Percentiles rank a stretch among this genome's conserved stretches.
phyloP scores from a whole-genome alignment of 2,329 filamentous ascomycete genomes.

The Phaeomoniella chlamydospora region DNA sequence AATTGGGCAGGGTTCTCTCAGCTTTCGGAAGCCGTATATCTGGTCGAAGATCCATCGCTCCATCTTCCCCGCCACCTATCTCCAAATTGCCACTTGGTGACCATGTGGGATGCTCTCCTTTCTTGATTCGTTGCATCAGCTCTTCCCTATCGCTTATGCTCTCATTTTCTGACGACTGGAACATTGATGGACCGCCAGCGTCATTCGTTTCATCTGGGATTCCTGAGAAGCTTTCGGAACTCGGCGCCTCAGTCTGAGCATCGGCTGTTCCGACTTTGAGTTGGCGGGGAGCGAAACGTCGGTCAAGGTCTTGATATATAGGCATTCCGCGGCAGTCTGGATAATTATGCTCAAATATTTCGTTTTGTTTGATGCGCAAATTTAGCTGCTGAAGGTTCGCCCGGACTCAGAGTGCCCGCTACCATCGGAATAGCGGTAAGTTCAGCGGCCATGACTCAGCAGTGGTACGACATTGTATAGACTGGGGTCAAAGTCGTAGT shows the following conservation, averaged over 20 bases:
- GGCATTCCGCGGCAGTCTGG: neutral
- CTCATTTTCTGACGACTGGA: neutral
- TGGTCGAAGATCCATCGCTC: no score
- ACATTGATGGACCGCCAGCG: no score
- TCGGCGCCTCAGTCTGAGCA: neutral
- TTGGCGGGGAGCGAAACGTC: neutral
- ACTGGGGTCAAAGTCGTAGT: no score
- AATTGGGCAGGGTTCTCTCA: no score
- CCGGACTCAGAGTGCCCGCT: neutral
- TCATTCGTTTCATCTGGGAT: no score
- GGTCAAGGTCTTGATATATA: neutral
- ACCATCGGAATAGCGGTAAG: neutral
- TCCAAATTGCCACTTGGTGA: slow-evolving; percentile 44
- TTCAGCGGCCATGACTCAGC: neutral
- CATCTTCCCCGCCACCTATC: neutral
- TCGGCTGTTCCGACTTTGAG: neutral
- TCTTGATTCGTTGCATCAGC: slow-evolving; percentile 74
- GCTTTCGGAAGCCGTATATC: no score
- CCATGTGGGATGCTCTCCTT: slow-evolving; percentile 63
- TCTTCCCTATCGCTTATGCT: slow-evolving; percentile 47
- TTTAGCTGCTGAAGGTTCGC: neutral
- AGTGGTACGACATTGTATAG: neutral
- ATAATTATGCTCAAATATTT: neutral
- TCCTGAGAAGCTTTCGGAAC: neutral
- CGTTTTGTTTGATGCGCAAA: neutral